Base-by-base conservation (phyloP, 2,329 filamentous ascomycete genomes). In the Cordyceps farinosa region DNA sequence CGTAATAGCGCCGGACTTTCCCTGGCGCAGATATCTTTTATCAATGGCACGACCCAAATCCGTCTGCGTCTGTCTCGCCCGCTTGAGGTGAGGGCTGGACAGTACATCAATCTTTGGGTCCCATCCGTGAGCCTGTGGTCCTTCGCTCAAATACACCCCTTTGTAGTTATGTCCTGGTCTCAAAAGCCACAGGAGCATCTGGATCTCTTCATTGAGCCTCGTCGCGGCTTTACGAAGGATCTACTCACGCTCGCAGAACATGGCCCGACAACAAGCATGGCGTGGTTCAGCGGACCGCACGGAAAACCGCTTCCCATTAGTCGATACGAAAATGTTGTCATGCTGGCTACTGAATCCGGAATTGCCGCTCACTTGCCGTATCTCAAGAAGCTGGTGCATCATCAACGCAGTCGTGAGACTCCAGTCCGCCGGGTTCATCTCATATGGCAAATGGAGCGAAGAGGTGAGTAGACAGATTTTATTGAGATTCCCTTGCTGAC, bases 351-450 rank as follows among this genome's bases (percentile, higher is more conserved):
- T 44, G 68, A 70, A 32, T 75, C 76, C 47, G 68, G 73, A 3
- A 76, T 77, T 50, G 65, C 68, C 22, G 69, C 69, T 38, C 65
- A 73, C 44, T 63, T 76, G 54, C 71, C 65, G 9, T 75, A 74
- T 66, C 69, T 77, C 8, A 73, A 73, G 57, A 67, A 75, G 62
- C 66, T 77, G 17, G 72, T 78, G 52, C 65, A 75, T 55, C 65
- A 70, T 29, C 74, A 74, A 61, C 73, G 74, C 47, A 70, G 69
- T 44, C 68, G 63, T 52, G 68, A 67, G 29, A 65, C 67, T 55
- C 62, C 63, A 42, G 69, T 69, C 60, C 66, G 67, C 59, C 63
- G 68, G 66, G 74, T 69, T 66, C 66, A 75, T 69, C 66, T 77
- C 8, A 68, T 76, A 13, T 76, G 70, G 71, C 67, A 75, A 15